phyloP scores from a whole-genome alignment of 345 rosid genomes.

The Sisymbrium irio region DNA sequence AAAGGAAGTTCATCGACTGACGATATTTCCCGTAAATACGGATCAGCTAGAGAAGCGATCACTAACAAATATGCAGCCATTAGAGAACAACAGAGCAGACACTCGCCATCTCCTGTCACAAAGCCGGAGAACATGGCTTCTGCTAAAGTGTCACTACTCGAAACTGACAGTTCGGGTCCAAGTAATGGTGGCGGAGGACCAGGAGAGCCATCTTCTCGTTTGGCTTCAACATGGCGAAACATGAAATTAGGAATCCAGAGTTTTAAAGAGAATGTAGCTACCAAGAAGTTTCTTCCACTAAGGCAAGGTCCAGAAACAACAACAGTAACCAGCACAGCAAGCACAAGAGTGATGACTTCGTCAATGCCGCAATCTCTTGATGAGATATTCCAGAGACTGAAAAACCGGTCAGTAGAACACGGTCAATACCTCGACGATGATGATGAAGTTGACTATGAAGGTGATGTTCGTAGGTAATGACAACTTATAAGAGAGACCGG shows the following conservation, averaged over 20 bases:
- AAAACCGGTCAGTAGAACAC: slow-evolving; percentile 54
- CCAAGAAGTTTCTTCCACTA: slow-evolving; percentile 64
- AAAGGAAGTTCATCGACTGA: slow-evolving; percentile 51
- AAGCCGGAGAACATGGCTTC: slow-evolving; percentile 58
- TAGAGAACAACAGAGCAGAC: slow-evolving; percentile 57
- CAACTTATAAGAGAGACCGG: not conserved
- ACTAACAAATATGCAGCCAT: slow-evolving; percentile 80
- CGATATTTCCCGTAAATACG: slow-evolving; percentile 65
- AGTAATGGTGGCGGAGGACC: slow-evolving; percentile 15
- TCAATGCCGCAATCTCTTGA: slow-evolving; percentile 67
- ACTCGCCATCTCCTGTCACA: slow-evolving; percentile 47
- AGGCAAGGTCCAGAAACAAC: slow-evolving; percentile 55
- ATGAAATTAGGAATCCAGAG: slow-evolving; percentile 85
- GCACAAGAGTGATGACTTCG: slow-evolving; percentile 10
- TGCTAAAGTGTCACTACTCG: slow-evolving; percentile 80
- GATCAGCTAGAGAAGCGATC: slow-evolving; percentile 74
- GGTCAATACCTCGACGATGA: slow-evolving; percentile 41
- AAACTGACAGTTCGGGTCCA: slow-evolving; percentile 38
- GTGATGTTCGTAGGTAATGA: not conserved
- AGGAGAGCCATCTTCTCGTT: slow-evolving; percentile 48
- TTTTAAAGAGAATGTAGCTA: slow-evolving; percentile 75
- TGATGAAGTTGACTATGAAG: slow-evolving; percentile 35
- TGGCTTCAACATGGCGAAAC: slow-evolving; percentile 73
- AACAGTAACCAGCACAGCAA: not conserved
- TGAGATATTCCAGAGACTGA: slow-evolving; percentile 88